Conservation (phyloP, 352 stramenopile genomes). For the Phytophthora citricola region DNA sequence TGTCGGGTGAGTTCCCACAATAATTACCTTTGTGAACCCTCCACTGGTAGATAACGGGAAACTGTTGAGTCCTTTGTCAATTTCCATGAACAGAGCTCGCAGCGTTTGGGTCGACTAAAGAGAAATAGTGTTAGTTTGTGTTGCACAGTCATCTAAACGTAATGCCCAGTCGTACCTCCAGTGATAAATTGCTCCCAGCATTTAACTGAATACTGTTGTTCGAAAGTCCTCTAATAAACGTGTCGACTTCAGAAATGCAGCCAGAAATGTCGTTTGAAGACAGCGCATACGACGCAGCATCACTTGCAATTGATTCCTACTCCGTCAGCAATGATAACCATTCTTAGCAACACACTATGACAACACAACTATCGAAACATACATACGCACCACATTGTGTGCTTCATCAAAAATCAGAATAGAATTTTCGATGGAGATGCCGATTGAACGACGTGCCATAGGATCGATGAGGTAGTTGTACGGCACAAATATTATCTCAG, state of each 20-base stretch:
- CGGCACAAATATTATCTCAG: constrained; percentile 98
- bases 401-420: constrained; percentile 99
- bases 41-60: constrained; percentile 78
- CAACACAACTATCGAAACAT: neutral
- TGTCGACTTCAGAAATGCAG: constrained; percentile 94
- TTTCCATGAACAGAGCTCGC: constrained; percentile 84
- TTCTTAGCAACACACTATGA: constrained; percentile 1
- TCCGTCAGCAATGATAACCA: neutral
- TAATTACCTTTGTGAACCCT: constrained; percentile 81
- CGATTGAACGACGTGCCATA: constrained; percentile 86
- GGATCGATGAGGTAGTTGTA: constrained; percentile 99
- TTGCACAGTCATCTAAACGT: neutral
- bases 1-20: neutral
- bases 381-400: constrained; percentile 96
- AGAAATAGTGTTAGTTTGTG: constrained; percentile 22
- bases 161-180: constrained; percentile 51
- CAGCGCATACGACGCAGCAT: constrained; percentile 97
- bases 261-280: constrained; percentile 94
- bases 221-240: constrained; percentile 74
- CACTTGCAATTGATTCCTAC: constrained; percentile 90
- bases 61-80: constrained; percentile 80
- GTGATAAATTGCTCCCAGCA: constrained; percentile 57
- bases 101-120: constrained; percentile 78
- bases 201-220: constrained; percentile 66
- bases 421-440: constrained; percentile 96